A percentile compares a stretch with the other conserved stretches of the same genome.
Evolutionary conservation across 2,329 filamentous ascomycete genomes (phyloP).

Genomic region (Xylariaceae sp.): DNA sequence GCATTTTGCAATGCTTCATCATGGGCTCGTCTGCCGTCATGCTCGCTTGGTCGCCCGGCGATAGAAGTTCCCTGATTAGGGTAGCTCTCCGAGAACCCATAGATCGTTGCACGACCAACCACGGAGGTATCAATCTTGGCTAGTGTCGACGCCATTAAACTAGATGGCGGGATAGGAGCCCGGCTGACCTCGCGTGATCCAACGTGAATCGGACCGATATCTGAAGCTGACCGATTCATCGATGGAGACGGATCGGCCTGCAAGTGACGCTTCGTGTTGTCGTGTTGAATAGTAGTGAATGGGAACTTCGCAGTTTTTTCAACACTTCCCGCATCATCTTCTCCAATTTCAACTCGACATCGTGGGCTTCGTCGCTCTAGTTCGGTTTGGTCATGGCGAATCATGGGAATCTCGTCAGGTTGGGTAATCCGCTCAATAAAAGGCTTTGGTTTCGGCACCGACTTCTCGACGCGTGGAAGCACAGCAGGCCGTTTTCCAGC

Average conservation of each 20-base stretch:
- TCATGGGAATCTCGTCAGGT: background rate
- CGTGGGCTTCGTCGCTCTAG: background rate
- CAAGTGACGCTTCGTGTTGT: slow-evolving; percentile 19
- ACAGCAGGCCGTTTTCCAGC: slow-evolving; percentile 43
- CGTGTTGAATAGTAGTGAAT: slow-evolving; percentile 1
- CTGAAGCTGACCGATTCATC: slow-evolving; percentile 32
- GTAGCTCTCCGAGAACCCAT: slow-evolving; percentile 35
- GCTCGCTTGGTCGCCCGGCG: background rate
- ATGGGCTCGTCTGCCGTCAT: slow-evolving; percentile 4
- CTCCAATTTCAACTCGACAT: slow-evolving; percentile 6
- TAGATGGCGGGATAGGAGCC: slow-evolving; percentile 28
- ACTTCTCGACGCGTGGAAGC: slow-evolving; percentile 13
- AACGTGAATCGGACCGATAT: slow-evolving; percentile 20
- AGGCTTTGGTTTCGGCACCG: slow-evolving; percentile 11
- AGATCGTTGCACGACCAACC: slow-evolving; percentile 41
- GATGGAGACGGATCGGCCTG: slow-evolving; percentile 20
- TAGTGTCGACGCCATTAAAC: slow-evolving; percentile 32
- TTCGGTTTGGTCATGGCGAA: background rate
- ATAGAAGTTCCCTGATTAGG: background rate
- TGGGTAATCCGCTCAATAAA: slow-evolving; percentile 1
- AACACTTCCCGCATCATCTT: background rate
- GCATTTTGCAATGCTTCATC: slow-evolving; percentile 19
- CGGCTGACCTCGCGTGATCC: slow-evolving; percentile 26
- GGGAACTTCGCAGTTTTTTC: background rate
- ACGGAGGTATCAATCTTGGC: slow-evolving; percentile 37